Evolutionary conservation across 306 rosid genomes (phyloP), one percentile per base, ranked within the genome.

Genomic region (Acacia crassicarpa): DNA sequence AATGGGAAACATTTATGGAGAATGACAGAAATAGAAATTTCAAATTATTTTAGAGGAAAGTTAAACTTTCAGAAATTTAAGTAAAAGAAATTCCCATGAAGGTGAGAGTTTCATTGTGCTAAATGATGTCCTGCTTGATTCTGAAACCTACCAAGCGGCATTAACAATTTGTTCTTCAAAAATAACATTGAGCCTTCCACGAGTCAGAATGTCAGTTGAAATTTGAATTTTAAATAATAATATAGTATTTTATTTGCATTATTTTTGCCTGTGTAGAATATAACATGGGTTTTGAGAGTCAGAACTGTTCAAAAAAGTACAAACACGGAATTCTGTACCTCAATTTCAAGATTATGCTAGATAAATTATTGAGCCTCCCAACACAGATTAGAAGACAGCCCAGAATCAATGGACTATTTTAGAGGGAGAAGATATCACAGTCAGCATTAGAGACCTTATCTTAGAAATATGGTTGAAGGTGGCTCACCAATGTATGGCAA

Each of bases 401-500:
- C 76, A 65, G 38, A 35, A 80, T 54, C 54, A 67, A 67, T 58
- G 43, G 70, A 72, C 14, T 32, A 54, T 14, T 68, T 67, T 43
- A 27, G 46, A 81, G 17, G 73, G 59, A 23, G 33, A 61, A 22
- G 82, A 56, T 67, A 30, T 70, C 68, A 76, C 38, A 63, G 33
- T 51, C 77, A 66, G 45, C 73, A 63, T 25, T 38, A 51, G 62
- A 15, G 33, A 74, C 32, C 74, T 74, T 58, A 62, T 48, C 35
- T 43, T n/a, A 67, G 78, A 78, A 75, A 75, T 27, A 0, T 40
- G 70, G 59, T 27, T 48, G 14, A 75, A 81, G 10, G 82, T 76
- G 78, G 80, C 97, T 91, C 84, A 95, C 98, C 90, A 88, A 19
- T 65, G 95, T 81, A 74, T 90, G 89, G 89, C 98, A 93, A 81